phyloP scores from a whole-genome alignment of 306 rosid genomes.

The Biancaea sappan region DNA sequence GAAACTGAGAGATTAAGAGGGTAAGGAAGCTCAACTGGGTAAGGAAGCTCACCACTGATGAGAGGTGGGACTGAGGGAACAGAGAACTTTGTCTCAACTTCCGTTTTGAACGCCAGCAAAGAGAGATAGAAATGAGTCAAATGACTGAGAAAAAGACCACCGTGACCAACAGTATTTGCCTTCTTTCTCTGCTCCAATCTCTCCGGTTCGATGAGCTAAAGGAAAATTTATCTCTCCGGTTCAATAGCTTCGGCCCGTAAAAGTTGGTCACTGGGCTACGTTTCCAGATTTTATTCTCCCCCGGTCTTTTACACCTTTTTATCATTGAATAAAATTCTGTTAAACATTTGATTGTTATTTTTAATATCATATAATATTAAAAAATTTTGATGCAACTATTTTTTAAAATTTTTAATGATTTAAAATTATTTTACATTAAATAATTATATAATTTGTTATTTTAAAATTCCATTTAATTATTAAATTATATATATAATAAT shows the following conservation, averaged over 20 bases:
- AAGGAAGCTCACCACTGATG: conserved; percentile 11
- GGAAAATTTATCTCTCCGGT: not conserved
- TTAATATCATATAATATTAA: too few species aligned
- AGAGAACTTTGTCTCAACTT: not conserved
- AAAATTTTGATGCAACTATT: too few species aligned
- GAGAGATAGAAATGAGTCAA: not conserved
- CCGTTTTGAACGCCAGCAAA: not conserved
- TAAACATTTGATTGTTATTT: too few species aligned
- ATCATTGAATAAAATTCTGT: too few species aligned
- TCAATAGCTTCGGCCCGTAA: not conserved
- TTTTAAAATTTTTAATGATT: too few species aligned
- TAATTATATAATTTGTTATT: too few species aligned
- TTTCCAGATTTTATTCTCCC: too few species aligned
- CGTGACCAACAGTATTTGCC: not conserved
- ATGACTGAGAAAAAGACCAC: not conserved
- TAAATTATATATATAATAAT: too few species aligned
- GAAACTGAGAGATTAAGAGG: not conserved
- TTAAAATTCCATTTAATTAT: too few species aligned
- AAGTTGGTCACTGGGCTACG: too few species aligned
- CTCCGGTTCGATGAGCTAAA: not conserved
- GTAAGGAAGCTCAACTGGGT: conserved; percentile 12
- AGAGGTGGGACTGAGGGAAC: not conserved
- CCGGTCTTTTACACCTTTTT: too few species aligned
- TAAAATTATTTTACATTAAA: too few species aligned
- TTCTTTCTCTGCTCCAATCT: not conserved